Conservation (phyloP, 1,139 yeast genomes). For the Candida sanyaensis region DNA sequence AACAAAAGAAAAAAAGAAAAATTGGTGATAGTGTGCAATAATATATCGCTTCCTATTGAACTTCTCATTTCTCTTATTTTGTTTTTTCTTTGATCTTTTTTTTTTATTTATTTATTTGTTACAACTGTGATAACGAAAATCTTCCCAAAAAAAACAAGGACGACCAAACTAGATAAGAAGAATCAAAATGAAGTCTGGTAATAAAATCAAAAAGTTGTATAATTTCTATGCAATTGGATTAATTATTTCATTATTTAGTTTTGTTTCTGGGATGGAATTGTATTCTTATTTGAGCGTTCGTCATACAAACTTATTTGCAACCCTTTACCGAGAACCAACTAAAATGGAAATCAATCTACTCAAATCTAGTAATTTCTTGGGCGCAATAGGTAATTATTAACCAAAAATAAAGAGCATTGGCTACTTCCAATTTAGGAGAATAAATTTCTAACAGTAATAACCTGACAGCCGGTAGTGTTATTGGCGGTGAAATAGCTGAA, state of each 20-base stretch:
- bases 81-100: neutral
- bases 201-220: constrained; percentile 11
- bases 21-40: neutral
- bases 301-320: constrained; percentile 22
- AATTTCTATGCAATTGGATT: constrained; percentile 15
- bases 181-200: constrained; percentile 4
- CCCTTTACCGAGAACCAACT: constrained; percentile 23
- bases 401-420: neutral
- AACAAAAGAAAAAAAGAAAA: neutral
- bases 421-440: neutral
- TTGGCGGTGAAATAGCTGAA: constrained; percentile 34
- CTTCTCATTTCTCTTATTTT: neutral
- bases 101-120: too few species aligned
- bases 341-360: constrained; percentile 29
- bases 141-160: too few species aligned
- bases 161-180: too few species aligned
- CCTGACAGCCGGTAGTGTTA: constrained; percentile 30
- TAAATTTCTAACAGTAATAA: constrained; percentile 1
- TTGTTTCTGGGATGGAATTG: constrained; percentile 34
- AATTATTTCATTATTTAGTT: constrained; percentile 24
- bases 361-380: constrained; percentile 31
- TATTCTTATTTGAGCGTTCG: constrained; percentile 27
- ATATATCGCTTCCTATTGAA: too few species aligned
- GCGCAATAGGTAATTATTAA: constrained; percentile 29
- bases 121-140: neutral